Conservation (phyloP, 352 stramenopile species). For the Phytophthora lateralis region DNA sequence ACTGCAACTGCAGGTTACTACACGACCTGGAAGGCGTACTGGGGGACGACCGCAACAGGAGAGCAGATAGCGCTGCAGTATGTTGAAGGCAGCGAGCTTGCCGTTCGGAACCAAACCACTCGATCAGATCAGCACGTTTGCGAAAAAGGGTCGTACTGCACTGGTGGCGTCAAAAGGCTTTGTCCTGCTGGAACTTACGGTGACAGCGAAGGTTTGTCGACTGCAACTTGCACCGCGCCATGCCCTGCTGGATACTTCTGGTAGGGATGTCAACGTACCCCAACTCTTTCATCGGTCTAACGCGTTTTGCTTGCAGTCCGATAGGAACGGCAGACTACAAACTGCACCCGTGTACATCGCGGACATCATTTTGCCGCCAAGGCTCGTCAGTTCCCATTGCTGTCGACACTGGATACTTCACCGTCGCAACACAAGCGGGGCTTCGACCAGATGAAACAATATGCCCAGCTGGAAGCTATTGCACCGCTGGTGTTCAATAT, state of each 20-base stretch:
- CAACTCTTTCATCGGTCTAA: constrained; percentile 1
- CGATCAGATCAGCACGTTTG: constrained; percentile 51
- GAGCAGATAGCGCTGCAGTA: constrained; percentile 44
- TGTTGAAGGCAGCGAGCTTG: constrained; percentile 43
- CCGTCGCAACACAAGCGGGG: constrained; percentile 34
- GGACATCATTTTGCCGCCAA: constrained; percentile 50
- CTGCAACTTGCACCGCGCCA: constrained; percentile 47
- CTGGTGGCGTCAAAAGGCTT: constrained; percentile 50
- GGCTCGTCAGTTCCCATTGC: constrained; percentile 43
- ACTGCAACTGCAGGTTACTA: constrained; percentile 53
- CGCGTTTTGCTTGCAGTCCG: constrained; percentile 30
- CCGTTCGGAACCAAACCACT: constrained; percentile 43
- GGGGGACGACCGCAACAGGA: constrained; percentile 6
- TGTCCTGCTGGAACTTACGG: constrained; percentile 64
- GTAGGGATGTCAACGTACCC: constrained; percentile 23
- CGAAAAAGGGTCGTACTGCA: constrained; percentile 64
- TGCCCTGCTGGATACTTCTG: constrained; percentile 76
- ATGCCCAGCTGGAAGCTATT: constrained; percentile 69
- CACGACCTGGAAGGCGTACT: constrained; percentile 48
- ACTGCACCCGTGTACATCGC: constrained; percentile 40
- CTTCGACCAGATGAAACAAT: constrained; percentile 54
- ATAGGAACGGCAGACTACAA: constrained; percentile 47
- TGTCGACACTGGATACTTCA: constrained; percentile 58
- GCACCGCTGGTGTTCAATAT: constrained; percentile 51
- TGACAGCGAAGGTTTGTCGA: constrained; percentile 37